Base-by-base conservation (phyloP, 495 filamentous ascomycete genomes). In the Schizothecium vesticola region DNA sequence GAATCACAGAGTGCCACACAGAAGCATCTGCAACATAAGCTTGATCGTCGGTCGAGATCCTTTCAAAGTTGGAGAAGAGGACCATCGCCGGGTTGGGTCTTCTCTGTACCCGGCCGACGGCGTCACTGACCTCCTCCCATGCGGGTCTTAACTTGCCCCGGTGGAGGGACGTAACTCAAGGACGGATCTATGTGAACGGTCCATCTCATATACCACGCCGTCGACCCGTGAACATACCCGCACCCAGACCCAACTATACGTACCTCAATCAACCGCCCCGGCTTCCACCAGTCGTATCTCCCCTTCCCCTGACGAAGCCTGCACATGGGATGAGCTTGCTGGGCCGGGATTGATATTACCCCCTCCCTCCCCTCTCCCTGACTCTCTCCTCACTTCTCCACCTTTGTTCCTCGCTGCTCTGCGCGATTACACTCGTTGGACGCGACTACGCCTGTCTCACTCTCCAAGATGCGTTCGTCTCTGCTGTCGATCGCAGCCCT, bases 321-420 rank as follows among this genome's bases (percentile, higher is more conserved):
- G 28, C 56, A 2, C 12, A 33, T 22, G 51, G 64, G 64, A 58
- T 51, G 64, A 66, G 56, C 9, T 26, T 8, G 9, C 11, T 23
- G 19, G 55, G 28, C 55, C 57, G 56, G 64, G 64, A 59, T 66
- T 66, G 24, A 58, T 66, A 66, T 66, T 66, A 59, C 26, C 26
- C 51, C 56, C 26, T 51, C 64, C 21, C 26, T 36, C 21, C n/a
- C 51, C 28, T 36, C 33, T 55, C 36, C 21, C 22, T 16, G 8
- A 6, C 16, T 59, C 16, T 7, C 51, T 43, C 43, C n/a, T 21
- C 25, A 6, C 26, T n/a, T 23, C 65, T 61, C 26, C 51, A 55
- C 55, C 43, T 51, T 51, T 10, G 24, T 16, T 59, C 23, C n/a
- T 69, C 6, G 60, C 31, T 60, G 23, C 61, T 31, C 61, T 36